A percentile compares a stretch with the other conserved stretches of the same genome.
These are phyloP conservation scores for Tubosaeta brunneosetosa DNA, from an alignment of 768 basidiomycete genomes.

Conservation along the genomic window DNA sequence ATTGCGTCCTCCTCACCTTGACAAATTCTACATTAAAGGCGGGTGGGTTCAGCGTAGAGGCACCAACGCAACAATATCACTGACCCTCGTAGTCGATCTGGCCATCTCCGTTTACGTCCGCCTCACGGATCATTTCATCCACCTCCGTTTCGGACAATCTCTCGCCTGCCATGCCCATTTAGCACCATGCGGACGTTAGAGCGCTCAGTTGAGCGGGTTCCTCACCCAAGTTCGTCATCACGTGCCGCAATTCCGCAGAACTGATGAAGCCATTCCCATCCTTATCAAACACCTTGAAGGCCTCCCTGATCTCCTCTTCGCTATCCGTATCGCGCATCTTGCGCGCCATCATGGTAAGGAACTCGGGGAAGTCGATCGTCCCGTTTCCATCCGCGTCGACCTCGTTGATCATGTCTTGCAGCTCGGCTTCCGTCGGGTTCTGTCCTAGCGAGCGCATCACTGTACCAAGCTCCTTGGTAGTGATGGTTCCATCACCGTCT, in stretches of 20 bases:
- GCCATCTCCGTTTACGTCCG: constrained; percentile 92
- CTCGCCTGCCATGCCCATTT: constrained; percentile 50
- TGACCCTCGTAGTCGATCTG: constrained; percentile 83
- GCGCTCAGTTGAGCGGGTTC: neutral
- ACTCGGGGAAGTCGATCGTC: constrained; percentile 82
- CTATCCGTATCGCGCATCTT: constrained; percentile 90
- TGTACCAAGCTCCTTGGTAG: constrained; percentile 83
- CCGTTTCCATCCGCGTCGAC: constrained; percentile 88
- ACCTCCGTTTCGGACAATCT: constrained; percentile 84
- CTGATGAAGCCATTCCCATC: constrained; percentile 90
- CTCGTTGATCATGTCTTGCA: constrained; percentile 95
- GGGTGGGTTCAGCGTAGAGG: neutral
- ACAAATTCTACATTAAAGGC: constrained; percentile 57
- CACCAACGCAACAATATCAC: constrained; percentile 12
- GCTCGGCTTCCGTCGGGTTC: constrained; percentile 88
- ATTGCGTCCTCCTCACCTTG: constrained; percentile 41
- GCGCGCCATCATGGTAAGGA: constrained; percentile 79
- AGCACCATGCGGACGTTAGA: neutral
- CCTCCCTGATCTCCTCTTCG: constrained; percentile 94
- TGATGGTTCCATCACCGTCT: constrained; percentile 95
- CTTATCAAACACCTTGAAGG: constrained; percentile 97
- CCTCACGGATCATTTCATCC: constrained; percentile 96
- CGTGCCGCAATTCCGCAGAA: constrained; percentile 79
- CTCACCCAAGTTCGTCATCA: constrained; percentile 87
- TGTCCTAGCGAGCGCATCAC: constrained; percentile 92